Evolutionary conservation across 2,329 filamentous ascomycete species (phyloP), one percentile per base, ranked within the genome.

Genomic region (Calonectria crousiana): DNA sequence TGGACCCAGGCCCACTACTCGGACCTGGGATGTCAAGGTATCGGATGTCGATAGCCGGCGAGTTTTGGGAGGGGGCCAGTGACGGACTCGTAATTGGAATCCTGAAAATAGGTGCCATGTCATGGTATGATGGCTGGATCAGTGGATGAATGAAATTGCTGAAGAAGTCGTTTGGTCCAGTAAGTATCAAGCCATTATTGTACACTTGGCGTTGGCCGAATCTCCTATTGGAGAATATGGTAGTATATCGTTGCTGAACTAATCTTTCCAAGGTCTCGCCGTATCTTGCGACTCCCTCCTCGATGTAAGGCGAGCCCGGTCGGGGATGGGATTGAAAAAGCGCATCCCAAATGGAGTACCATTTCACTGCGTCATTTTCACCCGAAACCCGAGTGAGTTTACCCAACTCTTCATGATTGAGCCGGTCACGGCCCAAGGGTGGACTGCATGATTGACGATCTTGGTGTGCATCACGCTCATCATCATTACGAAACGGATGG

Each of bases 1-100:
- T 47, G 44, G 44, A 47, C n/a, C 9, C 44, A 0, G 44, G 20
- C 13, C 8, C 44, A 23, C 44, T 47, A 4, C 44, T 47, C 8
- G 9, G n/a, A 4, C 44, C 44, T 13, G n/a, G n/a, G 10, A 47
- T 3, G 10, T 13, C 11, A 2, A 23, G 20, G 6, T 13, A 13
- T n/a, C 2, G n/a, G 9, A 4, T 13, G 4, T 3, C 2, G 9
- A 6, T 1, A 5, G 4, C 44, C 44, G 3, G 44, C 20, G 6
- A 5, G 10, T 13, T 5, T 13, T 23, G 20, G 20, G n/a, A 23
- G 10, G n/a, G 13, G 10, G 3, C 9, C 6, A 23, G 2, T 10
- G n/a, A 13, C 13, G n/a, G n/a, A 23, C 13, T 23, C 20, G 1
- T 18, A 2, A 11, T 2, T 4, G 44, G 8, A 23, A 47, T 23